Conservation (phyloP, 257 asterid species). For the Solanum megistacrolobum region DNA sequence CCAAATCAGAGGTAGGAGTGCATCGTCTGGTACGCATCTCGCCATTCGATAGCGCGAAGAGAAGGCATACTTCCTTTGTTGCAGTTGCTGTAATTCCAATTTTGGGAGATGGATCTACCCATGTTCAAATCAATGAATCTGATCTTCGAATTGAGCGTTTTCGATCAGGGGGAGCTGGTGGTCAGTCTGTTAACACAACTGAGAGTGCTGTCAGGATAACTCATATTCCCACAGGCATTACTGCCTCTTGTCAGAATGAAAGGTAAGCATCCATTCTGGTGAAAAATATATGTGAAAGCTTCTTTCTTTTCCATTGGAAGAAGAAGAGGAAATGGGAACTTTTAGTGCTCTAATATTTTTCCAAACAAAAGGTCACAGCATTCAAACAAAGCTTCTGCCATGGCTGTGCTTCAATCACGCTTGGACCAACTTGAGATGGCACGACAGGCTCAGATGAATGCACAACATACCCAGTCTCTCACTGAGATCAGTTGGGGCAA, state of each 20-base stretch:
- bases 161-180: conserved; percentile 87
- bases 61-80: conserved; percentile 93
- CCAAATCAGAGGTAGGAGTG: conserved; percentile 95
- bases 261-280: conserved; percentile 29
- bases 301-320: neutral
- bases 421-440: conserved; percentile 85
- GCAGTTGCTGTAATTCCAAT: conserved; percentile 95
- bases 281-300: neutral
- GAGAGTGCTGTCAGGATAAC: conserved; percentile 95
- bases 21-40: conserved; percentile 94
- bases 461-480: conserved; percentile 82
- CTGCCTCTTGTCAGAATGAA: conserved; percentile 87
- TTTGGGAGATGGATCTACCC: conserved; percentile 65
- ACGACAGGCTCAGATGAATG: conserved; percentile 67
- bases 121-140: conserved; percentile 71
- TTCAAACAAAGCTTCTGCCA: conserved; percentile 87
- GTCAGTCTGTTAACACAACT: conserved; percentile 82
- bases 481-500: conserved; percentile 87
- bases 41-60: conserved; percentile 80
- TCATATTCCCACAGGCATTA: conserved; percentile 88
- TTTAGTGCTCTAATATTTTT: neutral
- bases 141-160: conserved; percentile 74
- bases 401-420: conserved; percentile 95
- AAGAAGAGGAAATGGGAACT: neutral
- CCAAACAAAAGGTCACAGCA: conserved; percentile 69